These are phyloP conservation scores for Sporothrix pseudoabietina DNA, from an alignment of 2,329 filamentous ascomycete genomes.

Conservation along the genomic window DNA sequence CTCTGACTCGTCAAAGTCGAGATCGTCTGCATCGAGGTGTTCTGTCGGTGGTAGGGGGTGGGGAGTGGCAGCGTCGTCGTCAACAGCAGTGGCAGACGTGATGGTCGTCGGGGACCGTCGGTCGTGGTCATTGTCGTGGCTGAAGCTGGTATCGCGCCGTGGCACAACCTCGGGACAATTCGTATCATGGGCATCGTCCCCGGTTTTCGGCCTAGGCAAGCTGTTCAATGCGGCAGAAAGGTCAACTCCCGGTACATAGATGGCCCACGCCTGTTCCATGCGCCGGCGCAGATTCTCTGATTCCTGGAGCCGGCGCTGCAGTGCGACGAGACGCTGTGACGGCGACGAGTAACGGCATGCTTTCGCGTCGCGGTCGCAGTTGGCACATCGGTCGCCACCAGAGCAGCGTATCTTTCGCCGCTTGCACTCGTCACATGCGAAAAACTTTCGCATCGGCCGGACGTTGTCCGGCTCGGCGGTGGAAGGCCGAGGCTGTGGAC, in stretches of 20 bases:
- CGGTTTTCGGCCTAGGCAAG: background rate
- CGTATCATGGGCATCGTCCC: background rate
- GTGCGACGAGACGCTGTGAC: conserved; percentile 14
- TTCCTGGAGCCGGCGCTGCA: conserved; percentile 18
- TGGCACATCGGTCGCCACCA: conserved; percentile 6
- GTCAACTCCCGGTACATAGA: background rate
- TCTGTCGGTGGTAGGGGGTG: background rate
- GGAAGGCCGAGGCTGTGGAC: background rate
- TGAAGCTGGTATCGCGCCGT: background rate
- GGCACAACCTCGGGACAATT: background rate
- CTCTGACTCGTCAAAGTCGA: conserved; percentile 24
- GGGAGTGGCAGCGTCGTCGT: background rate
- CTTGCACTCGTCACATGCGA: conserved; percentile 43
- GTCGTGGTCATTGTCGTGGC: background rate
- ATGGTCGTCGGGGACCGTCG: background rate
- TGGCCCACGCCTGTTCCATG: conserved; percentile 11
- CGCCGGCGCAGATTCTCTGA: conserved; percentile 4
- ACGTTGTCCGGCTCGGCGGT: conserved; percentile 1
- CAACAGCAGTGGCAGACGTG: background rate
- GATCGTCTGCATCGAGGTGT: conserved; percentile 15
- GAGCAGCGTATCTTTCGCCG: conserved; percentile 25
- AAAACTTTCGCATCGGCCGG: conserved; percentile 25
- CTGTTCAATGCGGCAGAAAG: background rate
- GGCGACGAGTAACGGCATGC: conserved; percentile 11
- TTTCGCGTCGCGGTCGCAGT: conserved; percentile 18